These are phyloP conservation scores for Pneumocystis murina DNA, from an alignment of 1,139 yeast genomes.

Conservation along the genomic window DNA sequence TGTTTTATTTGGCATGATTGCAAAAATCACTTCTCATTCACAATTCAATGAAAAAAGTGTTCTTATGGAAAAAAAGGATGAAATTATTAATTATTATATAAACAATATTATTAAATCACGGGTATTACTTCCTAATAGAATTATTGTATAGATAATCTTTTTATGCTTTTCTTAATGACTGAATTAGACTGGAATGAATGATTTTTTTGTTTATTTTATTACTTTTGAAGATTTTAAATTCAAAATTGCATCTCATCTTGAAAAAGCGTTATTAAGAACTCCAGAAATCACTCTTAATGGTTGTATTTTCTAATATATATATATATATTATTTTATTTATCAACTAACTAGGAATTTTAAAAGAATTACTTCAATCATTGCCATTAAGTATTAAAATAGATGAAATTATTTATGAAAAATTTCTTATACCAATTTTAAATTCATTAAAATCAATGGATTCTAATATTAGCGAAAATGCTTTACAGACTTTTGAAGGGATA, in stretches of 20 bases:
- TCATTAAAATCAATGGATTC: slow-evolving; percentile 63
- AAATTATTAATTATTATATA: slow-evolving; percentile 18
- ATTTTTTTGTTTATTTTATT: background rate
- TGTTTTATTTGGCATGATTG: slow-evolving; percentile 19
- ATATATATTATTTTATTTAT: background rate
- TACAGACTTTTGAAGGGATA: slow-evolving; percentile 27
- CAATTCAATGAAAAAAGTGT: slow-evolving; percentile 16
- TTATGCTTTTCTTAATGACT: slow-evolving; percentile 33
- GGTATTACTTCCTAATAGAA: slow-evolving; percentile 12
- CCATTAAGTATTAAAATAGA: slow-evolving; percentile 27
- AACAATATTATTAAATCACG: slow-evolving; percentile 23
- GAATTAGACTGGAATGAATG: slow-evolving; percentile 16
- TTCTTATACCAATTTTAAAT: slow-evolving; percentile 45
- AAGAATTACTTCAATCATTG: slow-evolving; percentile 10
- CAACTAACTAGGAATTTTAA: background rate
- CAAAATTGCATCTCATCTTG: slow-evolving; percentile 44
- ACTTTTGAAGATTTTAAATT: slow-evolving; percentile 28
- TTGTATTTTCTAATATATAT: slow-evolving; percentile 34
- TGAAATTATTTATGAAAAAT: slow-evolving; percentile 32
- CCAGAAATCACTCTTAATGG: slow-evolving; percentile 49
- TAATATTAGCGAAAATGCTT: slow-evolving; percentile 41
- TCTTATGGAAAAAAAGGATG: slow-evolving; percentile 13
- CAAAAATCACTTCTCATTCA: slow-evolving; percentile 21
- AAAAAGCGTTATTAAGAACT: slow-evolving; percentile 65
- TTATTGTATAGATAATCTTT: slow-evolving; percentile 25